These are phyloP conservation scores for Puccinellia tenuiflora DNA, from an alignment of 176 grass and related monocot genomes.

Conservation along the genomic window DNA sequence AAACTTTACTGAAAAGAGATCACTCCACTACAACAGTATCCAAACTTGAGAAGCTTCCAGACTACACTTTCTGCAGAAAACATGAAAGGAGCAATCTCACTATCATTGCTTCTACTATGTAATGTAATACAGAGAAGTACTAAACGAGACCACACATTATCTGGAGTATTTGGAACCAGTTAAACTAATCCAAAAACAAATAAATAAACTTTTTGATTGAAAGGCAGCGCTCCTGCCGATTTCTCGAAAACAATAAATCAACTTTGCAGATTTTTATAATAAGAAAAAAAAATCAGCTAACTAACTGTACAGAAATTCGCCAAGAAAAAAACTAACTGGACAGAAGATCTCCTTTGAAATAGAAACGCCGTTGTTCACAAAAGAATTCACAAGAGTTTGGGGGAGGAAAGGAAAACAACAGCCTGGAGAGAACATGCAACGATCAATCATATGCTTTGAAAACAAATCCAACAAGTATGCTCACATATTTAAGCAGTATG, in stretches of 20 bases:
- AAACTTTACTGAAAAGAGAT: conserved; percentile 1
- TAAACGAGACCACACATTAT: not conserved
- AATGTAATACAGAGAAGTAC: not conserved
- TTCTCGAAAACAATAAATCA: too few species aligned
- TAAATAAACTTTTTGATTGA: too few species aligned
- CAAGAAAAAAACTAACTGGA: not conserved
- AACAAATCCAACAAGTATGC: not conserved
- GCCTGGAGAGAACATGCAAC: not conserved
- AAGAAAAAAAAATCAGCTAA: too few species aligned
- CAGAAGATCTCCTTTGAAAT: not conserved
- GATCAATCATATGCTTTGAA: not conserved
- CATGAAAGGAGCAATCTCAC: conserved; percentile 16
- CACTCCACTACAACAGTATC: not conserved
- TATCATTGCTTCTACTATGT: conserved; percentile 1
- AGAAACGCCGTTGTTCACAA: not conserved
- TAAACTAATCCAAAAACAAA: not conserved
- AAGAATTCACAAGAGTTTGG: not conserved
- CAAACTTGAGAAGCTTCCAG: conserved; percentile 11
- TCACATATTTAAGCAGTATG: conserved; percentile 18
- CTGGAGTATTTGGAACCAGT: not conserved
- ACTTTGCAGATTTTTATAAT: too few species aligned
- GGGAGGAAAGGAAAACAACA: not conserved
- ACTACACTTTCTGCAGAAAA: conserved; percentile 31
- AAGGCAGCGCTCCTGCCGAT: too few species aligned
- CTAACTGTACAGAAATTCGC: too few species aligned